Conservation (phyloP, 1,284 basidiomycete species). For the Agaricales sp. region DNA sequence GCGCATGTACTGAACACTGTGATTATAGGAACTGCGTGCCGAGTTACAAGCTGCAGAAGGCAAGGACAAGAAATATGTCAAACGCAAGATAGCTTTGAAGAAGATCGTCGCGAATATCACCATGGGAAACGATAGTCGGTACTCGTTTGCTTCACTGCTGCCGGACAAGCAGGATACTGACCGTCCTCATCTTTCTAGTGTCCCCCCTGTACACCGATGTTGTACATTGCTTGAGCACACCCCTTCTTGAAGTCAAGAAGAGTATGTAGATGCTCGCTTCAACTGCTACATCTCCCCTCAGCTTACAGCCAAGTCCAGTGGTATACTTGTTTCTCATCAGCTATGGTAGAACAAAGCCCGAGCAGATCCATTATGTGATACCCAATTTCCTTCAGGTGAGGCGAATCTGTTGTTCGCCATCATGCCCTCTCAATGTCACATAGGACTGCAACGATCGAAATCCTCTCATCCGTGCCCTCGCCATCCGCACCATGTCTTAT, state of each 20-base stretch:
- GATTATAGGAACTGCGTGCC: slow-evolving; percentile 81
- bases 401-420: slow-evolving; percentile 1
- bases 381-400: slow-evolving; percentile 80
- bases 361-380: slow-evolving; percentile 82
- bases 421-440: slow-evolving; percentile 7
- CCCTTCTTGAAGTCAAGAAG: slow-evolving; percentile 96
- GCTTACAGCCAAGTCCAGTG: slow-evolving; percentile 40
- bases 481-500: slow-evolving; percentile 94
- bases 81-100: slow-evolving; percentile 87
- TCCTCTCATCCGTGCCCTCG: slow-evolving; percentile 85
- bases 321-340: slow-evolving; percentile 90
- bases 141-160: slow-evolving; percentile 19
- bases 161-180: slow-evolving; percentile 15
- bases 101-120: slow-evolving; percentile 95
- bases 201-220: slow-evolving; percentile 87
- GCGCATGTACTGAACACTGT: slow-evolving; percentile 9
- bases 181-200: slow-evolving; percentile 67
- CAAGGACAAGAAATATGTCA: slow-evolving; percentile 90
- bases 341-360: slow-evolving; percentile 82
- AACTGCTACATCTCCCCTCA: slow-evolving; percentile 9
- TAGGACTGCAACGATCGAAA: slow-evolving; percentile 90
- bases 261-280: slow-evolving; percentile 41
- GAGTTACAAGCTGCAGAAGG: slow-evolving; percentile 84
- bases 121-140: slow-evolving; percentile 90
- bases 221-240: slow-evolving; percentile 80